Base-by-base conservation (phyloP, 1,139 yeast genomes). In the Pneumocystis murina region DNA sequence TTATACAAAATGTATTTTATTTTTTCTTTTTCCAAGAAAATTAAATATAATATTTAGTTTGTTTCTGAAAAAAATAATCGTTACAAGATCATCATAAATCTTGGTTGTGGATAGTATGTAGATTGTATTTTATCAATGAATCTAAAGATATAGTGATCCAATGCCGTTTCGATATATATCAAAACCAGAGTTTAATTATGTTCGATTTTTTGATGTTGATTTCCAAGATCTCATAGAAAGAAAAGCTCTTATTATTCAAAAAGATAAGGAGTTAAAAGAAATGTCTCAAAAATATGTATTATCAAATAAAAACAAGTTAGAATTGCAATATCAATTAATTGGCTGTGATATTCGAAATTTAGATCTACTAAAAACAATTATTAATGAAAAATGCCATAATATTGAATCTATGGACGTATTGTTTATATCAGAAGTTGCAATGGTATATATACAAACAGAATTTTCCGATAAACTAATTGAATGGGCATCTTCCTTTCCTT, bases 391-490 rank as follows among this genome's bases (percentile, higher is more conserved):
- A 17, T 70, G 72, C 2, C 66, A 75, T 20, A 68, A 70, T 61
- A 69, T 70, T 30, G 70, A 72, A 59, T 70, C 72, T 1, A 69
- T 75, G 30, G 71, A 80, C 1, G 81, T 80, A 62, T 78, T 86
- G 12, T 87, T 86, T 69, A 79, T 88, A 59, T 94, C 95, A 0
- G 95, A 87, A 71, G 95, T 87, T 1, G 86, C 95, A 0, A 74
- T 87, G 64, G 91, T 94, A 0, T 87, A 87, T 71, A 87, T 87
- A 94, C 78, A 80, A 58, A 84, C 85, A 5, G 77, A 78, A 41
- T 79, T 79, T 65, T 89, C 95, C n/a, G 85, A 87, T 70, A 78
- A 79, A 3, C 80, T 87, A 28, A 83, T 87, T 61, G 72, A 75
- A 54, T 75, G 79, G 68, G 78, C 84, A 0, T 77, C 84, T 48